Base-by-base conservation (phyloP, 2,329 filamentous ascomycete species). In the Ploettnerulaceae sp. region DNA sequence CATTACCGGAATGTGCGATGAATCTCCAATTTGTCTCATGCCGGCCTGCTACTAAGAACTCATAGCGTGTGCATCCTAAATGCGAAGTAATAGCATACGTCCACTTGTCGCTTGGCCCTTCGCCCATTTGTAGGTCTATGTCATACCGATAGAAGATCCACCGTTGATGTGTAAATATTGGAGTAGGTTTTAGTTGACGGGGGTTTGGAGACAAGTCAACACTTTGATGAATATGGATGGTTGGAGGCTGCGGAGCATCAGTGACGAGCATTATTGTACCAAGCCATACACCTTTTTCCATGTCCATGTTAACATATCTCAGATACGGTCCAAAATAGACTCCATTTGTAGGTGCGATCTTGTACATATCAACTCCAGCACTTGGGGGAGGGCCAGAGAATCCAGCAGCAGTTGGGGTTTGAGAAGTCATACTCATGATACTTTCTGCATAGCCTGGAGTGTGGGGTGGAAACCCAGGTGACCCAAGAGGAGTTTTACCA, bases 131-230 rank as follows among this genome's bases (percentile, higher is more conserved):
- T 36, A 98, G 68, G 52, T 95, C 87, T 46, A 97, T 68, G 53
- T 95, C 89, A 62, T 98, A 98, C 62, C 90, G 87, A 69, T 94
- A 95, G 65, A 98, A 98, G 9, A 84, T 84, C 90, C 90, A 98
- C 51, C 89, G 76, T 63, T 95, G 91, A 66, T 98, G 93, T 1
- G 84, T 86, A 57, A 83, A 86, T 48, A 98, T 95, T 11, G 82
- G 80, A 56, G 84, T 82, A 3, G 89, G 80, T 52, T 87, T 83
- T 12, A 97, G 71, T 65, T 97, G 91, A 34, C 87, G 79, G 12
- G 89, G 93, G 60, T 96, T 97, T 1, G 93, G 91, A 4, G 89
- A 95, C 21, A 98, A 71, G 64, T 98, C 93, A 29, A 82, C 70
- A 61, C 89, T 95, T 57, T 90, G 80, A 64, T 98, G 93, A 48